These are phyloP conservation scores for Candida ipomoeae DNA, from an alignment of 805 yeast genomes.

Conservation along the genomic window DNA sequence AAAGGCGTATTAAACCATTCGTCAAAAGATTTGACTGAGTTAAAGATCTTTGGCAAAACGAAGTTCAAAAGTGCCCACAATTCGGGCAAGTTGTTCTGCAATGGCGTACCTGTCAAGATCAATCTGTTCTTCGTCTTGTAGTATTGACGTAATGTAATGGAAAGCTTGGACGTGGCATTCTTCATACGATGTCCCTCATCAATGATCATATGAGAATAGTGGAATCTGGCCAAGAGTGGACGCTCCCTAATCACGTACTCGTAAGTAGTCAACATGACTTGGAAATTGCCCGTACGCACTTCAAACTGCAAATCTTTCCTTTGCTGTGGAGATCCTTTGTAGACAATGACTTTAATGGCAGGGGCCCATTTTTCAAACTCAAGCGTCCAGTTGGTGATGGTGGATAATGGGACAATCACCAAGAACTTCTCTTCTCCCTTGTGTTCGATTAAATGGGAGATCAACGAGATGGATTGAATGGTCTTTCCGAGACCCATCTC, in stretches of 20 bases:
- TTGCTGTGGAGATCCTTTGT: constrained; percentile 73
- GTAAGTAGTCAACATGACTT: constrained; percentile 73
- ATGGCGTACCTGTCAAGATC: constrained; percentile 84
- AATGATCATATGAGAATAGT: constrained; percentile 83
- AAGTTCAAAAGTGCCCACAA: constrained; percentile 81
- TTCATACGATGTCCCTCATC: constrained; percentile 93
- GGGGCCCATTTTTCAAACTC: constrained; percentile 93
- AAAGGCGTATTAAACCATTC: constrained; percentile 91
- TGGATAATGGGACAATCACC: constrained; percentile 79
- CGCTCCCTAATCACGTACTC: constrained; percentile 79
- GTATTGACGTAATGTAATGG: constrained; percentile 64
- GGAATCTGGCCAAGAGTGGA: constrained; percentile 60
- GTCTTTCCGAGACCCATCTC: constrained; percentile 70
- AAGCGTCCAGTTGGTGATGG: constrained; percentile 79
- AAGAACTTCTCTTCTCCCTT: constrained; percentile 69
- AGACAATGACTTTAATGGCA: constrained; percentile 61
- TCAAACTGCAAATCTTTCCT: constrained; percentile 64
- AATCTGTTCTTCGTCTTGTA: constrained; percentile 74
- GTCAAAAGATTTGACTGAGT: constrained; percentile 80
- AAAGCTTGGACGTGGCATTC: constrained; percentile 69
- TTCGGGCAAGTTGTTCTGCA: constrained; percentile 81
- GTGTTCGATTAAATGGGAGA: constrained; percentile 64
- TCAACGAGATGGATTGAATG: constrained; percentile 72
- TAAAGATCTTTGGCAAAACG: constrained; percentile 78
- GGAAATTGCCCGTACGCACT: constrained; percentile 65